Evolutionary conservation across 257 asterid species (phyloP).

Genomic region (Cruciata laevipes): DNA sequence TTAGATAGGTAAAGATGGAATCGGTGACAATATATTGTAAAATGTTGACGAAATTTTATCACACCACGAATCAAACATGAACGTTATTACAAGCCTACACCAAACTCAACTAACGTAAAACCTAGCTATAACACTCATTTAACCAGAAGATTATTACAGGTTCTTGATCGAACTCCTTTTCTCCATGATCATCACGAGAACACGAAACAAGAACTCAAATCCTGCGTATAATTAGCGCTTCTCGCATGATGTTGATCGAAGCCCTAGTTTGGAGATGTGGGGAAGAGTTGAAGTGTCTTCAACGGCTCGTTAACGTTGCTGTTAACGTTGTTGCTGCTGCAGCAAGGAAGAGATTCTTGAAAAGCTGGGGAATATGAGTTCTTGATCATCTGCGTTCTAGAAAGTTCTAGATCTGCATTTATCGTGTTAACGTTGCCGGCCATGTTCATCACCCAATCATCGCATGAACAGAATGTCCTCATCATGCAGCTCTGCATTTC

Average conservation of each 20-base stretch:
- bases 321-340: conserved; percentile 25
- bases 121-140: background rate
- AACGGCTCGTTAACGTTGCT: conserved; percentile 41
- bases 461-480: conserved; percentile 19
- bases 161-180: background rate
- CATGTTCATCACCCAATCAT: conserved; percentile 36
- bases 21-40: background rate
- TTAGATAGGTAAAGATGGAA: background rate
- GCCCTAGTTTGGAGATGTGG: conserved; percentile 15
- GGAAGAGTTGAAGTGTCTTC: conserved; percentile 75
- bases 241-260: background rate
- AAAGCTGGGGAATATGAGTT: background rate
- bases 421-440: conserved; percentile 14
- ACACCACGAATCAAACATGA: background rate
- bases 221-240: background rate
- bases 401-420: conserved; percentile 2
- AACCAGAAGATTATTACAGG: background rate
- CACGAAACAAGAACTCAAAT: background rate
- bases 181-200: background rate
- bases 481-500: conserved; percentile 20
- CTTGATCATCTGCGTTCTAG: conserved; percentile 21
- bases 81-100: background rate
- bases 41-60: background rate
- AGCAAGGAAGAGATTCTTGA: conserved; percentile 16
- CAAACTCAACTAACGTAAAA: too few species aligned